Conservation (phyloP, 2,329 filamentous ascomycete genomes). For the Eutypa lata region DNA sequence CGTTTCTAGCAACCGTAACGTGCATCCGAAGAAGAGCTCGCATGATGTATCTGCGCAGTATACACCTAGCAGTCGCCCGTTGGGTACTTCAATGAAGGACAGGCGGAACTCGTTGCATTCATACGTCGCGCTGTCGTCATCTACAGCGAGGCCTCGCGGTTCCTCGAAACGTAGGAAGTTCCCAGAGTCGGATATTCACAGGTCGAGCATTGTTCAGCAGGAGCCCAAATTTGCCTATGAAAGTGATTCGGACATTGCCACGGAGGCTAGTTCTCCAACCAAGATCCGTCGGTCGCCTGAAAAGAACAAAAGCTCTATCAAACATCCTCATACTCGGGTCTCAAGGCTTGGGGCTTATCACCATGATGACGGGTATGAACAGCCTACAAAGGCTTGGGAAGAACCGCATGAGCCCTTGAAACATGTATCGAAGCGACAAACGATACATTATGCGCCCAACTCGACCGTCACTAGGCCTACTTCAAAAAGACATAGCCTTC, state of each 20-base stretch:
- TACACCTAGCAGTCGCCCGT: constrained; percentile 6
- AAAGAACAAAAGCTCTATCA: not conserved
- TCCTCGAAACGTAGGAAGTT: constrained; percentile 6
- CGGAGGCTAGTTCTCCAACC: not conserved
- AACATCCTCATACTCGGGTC: constrained; percentile 2
- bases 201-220: constrained; percentile 15
- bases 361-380: constrained; percentile 11
- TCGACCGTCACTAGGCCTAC: constrained; percentile 9
- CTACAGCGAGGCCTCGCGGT: constrained; percentile 9
- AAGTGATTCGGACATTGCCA: not conserved
- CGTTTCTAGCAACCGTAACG: constrained; percentile 4
- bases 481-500: constrained; percentile 17
- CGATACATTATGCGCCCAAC: constrained; percentile 13
- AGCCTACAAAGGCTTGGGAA: constrained; percentile 7
- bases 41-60: not conserved
- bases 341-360: constrained; percentile 6
- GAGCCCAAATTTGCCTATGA: not conserved
- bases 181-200: constrained; percentile 9
- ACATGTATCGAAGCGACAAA: constrained; percentile 13
- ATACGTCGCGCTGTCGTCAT: constrained; percentile 11
- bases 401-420: constrained; percentile 8
- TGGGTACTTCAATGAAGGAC: constrained; percentile 2
- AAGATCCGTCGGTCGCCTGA: constrained; percentile 6
- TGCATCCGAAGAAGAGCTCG: constrained; percentile 15
- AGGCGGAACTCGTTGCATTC: constrained; percentile 26